Evolutionary conservation across 2,329 filamentous ascomycete genomes (phyloP), one percentile per base, ranked within the genome.

Genomic region (Parafenestella ontariensis): DNA sequence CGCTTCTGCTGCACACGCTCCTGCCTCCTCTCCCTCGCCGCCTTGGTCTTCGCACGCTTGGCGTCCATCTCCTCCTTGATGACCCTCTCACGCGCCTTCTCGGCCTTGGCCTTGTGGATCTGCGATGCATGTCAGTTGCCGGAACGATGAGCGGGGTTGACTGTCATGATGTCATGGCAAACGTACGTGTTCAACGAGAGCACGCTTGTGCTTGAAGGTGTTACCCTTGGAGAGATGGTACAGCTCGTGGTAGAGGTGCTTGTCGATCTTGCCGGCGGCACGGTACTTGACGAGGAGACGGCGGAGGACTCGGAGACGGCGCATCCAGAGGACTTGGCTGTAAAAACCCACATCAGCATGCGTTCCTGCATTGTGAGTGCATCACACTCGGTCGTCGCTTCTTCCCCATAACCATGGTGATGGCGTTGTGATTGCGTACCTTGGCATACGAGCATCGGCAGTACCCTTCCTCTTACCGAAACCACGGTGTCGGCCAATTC

Each of bases 391-490:
- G 47, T 49, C 26, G 56, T 37, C 36, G 45, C 10, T 26, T 39
- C 9, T 55, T 26, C 45, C 13, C 49, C 44, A 48, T 23, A 31
- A 51, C 49, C 49, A 49, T 54, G 60, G 58, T 53, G 46, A 54
- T 48, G 58, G 43, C 56, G 49, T 61, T 45, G 60, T 54, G 61
- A 56, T 49, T 67, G 69, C 90, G 80, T 90, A 95, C 91, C 89
- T 89, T 79, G 94, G 94, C 95, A 99, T 99, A 89, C 95, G 92
- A 80, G 95, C 94, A 81, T 99, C 94, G 80, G 91, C 91, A 78
- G 96, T 98, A 97, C 95, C 96, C 94, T 99, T 99, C 84, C 95
- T 92, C 92, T 99, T 99, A 91, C 95, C 95, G 86, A 96, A 96
- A 80, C 95, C 95, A 83, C 95, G 90, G 88, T 99, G 95, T 83